phyloP scores from a whole-genome alignment of 441 rosid species.

The Hypseocharis bilobata region DNA sequence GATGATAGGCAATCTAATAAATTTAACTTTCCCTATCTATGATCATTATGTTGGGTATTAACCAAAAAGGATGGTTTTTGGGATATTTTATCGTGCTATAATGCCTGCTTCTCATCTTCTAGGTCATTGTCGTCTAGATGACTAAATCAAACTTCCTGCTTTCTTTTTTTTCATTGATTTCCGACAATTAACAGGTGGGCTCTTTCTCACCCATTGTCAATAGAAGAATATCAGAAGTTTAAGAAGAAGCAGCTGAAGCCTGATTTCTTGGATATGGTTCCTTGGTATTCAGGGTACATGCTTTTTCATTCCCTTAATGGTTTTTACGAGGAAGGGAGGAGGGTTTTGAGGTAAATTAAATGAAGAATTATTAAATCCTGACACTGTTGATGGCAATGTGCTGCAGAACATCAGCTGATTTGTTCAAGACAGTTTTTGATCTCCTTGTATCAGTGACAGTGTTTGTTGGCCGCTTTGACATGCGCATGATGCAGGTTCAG shows the following conservation, averaged over 20 bases:
- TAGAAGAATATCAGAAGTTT: slow-evolving; percentile 63
- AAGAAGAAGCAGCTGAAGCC: slow-evolving; percentile 88
- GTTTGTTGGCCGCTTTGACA: slow-evolving; percentile 98
- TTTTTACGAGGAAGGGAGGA: not conserved
- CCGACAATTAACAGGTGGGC: slow-evolving; percentile 69
- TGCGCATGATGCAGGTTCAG: slow-evolving; percentile 99
- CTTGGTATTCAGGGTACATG: slow-evolving; percentile 97
- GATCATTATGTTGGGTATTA: not conserved
- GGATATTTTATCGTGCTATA: not conserved
- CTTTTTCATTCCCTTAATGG: not conserved
- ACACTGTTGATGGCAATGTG: slow-evolving; percentile 18
- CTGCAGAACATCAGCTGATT: slow-evolving; percentile 98
- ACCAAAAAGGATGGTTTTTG: not conserved
- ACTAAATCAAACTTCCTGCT: not conserved
- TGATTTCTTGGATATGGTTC: slow-evolving; percentile 96
- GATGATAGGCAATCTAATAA: not conserved
- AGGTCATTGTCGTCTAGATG: not conserved
- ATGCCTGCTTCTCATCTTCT: not conserved
- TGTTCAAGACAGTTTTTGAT: slow-evolving; percentile 94
- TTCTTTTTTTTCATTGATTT: slow-evolving; percentile 5
- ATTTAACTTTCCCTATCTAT: not conserved
- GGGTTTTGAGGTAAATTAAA: slow-evolving; percentile 4
- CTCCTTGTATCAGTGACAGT: slow-evolving; percentile 94
- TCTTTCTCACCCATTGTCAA: slow-evolving; percentile 81
- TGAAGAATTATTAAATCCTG: not conserved